These are phyloP conservation scores for Neurospora sp. DNA, from an alignment of 495 filamentous ascomycete species.

Conservation along the genomic window DNA sequence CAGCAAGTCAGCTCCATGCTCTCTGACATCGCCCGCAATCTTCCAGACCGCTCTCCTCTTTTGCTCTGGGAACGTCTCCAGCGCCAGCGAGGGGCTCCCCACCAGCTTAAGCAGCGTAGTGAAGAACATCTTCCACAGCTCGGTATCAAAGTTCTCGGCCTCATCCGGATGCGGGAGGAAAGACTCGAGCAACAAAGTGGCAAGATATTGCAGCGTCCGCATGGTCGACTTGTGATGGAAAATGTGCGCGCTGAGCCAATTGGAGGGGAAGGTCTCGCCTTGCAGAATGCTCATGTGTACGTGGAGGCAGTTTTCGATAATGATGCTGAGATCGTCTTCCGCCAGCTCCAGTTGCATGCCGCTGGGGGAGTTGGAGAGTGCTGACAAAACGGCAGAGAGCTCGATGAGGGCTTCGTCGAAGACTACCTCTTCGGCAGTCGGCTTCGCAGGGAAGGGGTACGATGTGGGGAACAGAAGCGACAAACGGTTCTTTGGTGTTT, in stretches of 20 bases:
- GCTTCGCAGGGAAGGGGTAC: conserved; percentile 78
- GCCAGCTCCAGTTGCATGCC: conserved; percentile 60
- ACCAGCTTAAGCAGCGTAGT: conserved; percentile 81
- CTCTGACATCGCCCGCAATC: conserved; percentile 92
- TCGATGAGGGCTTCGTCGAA: conserved; percentile 91
- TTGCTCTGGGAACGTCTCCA: conserved; percentile 96
- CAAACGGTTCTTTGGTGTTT: conserved; percentile 56
- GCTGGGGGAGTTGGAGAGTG: conserved; percentile 60
- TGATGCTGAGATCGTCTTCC: conserved; percentile 62
- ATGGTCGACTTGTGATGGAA: conserved; percentile 91
- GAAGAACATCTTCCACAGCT: conserved; percentile 91
- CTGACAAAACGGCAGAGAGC: conserved; percentile 76
- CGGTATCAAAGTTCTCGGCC: conserved; percentile 84
- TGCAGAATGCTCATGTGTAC: conserved; percentile 82
- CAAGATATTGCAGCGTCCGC: conserved; percentile 76
- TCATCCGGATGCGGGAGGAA: conserved; percentile 84
- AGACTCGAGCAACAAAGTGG: conserved; percentile 61
- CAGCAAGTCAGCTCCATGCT: conserved; percentile 79
- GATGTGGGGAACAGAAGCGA: conserved; percentile 82
- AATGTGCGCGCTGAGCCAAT: conserved; percentile 88
- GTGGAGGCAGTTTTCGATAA: conserved; percentile 65
- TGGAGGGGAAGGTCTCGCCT: conserved; percentile 80
- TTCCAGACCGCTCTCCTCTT: conserved; percentile 96
- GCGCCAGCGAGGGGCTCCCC: conserved; percentile 73
- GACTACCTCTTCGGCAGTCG: conserved; percentile 46